Conservation (phyloP, 2,329 filamentous ascomycete genomes). For the Trichoderma sp. region DNA sequence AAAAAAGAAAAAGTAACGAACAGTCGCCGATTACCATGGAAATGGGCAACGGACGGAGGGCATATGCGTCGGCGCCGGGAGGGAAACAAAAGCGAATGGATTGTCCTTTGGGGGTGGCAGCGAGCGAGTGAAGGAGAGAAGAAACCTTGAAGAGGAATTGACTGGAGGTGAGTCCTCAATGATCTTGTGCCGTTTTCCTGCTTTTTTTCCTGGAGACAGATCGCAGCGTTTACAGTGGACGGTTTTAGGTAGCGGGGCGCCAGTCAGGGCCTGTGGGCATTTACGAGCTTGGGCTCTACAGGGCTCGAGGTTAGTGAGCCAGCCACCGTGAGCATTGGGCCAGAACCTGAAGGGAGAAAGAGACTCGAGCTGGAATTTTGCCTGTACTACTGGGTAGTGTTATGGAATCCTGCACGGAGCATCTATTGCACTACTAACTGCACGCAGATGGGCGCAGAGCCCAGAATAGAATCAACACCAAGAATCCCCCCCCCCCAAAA, state of each 20-base stretch:
- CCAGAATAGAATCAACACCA: not conserved
- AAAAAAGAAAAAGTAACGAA: not conserved
- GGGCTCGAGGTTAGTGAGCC: not conserved
- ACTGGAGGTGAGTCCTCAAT: not conserved
- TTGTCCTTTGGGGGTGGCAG: not conserved
- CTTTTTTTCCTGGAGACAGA: constrained; percentile 3
- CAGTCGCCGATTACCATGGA: constrained; percentile 5
- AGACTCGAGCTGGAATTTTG: not conserved
- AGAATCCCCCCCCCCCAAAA: not conserved
- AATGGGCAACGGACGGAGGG: not conserved
- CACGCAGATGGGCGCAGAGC: not conserved
- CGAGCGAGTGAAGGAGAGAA: not conserved
- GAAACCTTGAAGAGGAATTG: not conserved
- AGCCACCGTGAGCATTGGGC: not conserved
- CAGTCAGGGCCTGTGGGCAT: not conserved
- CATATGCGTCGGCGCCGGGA: not conserved
- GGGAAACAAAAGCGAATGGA: constrained; percentile 6
- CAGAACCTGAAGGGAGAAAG: not conserved
- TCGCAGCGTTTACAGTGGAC: constrained; percentile 1
- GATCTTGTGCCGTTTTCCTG: not conserved
- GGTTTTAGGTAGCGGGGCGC: not conserved
- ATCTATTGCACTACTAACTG: no score
- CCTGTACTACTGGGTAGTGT: not conserved
- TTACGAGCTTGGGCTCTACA: not conserved
- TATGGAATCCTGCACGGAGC: not conserved